phyloP scores from a whole-genome alignment of 176 grass and related monocot species.

The Oryza meridionalis region DNA sequence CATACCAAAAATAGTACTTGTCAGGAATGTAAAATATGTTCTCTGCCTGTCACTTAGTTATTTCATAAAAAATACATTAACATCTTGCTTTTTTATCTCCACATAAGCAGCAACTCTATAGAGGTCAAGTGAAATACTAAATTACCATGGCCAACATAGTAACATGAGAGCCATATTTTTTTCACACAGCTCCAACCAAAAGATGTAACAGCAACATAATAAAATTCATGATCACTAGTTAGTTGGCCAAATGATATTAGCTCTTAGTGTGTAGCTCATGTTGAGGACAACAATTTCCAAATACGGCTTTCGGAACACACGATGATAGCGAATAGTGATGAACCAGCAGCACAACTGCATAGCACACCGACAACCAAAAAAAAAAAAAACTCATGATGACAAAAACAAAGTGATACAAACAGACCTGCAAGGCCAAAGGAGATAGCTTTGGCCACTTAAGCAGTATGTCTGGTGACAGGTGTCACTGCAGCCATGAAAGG shows the following conservation, averaged over 20 bases:
- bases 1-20: not conserved
- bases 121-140: not conserved
- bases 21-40: not conserved
- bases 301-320: not conserved
- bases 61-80: not conserved
- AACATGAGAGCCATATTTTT: not conserved
- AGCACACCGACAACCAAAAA: not conserved
- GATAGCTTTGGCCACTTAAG: slow-evolving; percentile 24
- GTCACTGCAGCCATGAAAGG: not conserved
- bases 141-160: not conserved
- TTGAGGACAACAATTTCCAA: slow-evolving; percentile 1
- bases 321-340: not conserved
- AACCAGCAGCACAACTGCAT: not conserved
- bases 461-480: slow-evolving; percentile 10
- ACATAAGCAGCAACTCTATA: not conserved
- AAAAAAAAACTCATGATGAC: not conserved
- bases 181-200: not conserved
- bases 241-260: slow-evolving; percentile 15
- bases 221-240: not conserved
- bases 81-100: not conserved
- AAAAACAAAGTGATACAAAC: not conserved
- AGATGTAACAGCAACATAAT: not conserved
- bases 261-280: not conserved
- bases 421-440: not conserved
- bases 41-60: not conserved